Evolutionary conservation across 768 basidiomycete species (phyloP).

Genomic region (Mycena indigotica): DNA sequence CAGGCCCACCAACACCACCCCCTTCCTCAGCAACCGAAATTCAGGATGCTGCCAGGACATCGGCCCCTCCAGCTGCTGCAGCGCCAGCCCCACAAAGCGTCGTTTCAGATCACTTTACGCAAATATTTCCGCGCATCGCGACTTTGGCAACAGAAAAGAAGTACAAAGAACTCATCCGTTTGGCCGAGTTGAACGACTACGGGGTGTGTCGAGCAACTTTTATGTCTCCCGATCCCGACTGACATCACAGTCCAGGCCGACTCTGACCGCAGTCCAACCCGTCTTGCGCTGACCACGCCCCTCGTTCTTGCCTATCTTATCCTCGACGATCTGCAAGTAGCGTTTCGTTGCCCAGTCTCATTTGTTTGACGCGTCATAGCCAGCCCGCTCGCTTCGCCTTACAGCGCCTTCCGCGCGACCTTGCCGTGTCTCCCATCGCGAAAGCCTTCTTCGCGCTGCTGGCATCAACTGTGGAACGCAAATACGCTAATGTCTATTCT

Average conservation of each 20-base stretch:
- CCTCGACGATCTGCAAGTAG: conserved; percentile 58
- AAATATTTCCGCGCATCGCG: conserved; percentile 46
- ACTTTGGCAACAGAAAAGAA: conserved; percentile 48
- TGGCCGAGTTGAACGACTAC: conserved; percentile 57
- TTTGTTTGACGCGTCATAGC: conserved; percentile 36
- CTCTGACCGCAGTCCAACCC: conserved; percentile 42
- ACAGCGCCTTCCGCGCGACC: conserved; percentile 52
- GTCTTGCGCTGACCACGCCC: conserved; percentile 58
- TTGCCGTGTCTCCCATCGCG: conserved; percentile 47
- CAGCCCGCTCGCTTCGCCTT: conserved; percentile 62
- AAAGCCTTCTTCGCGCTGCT: conserved; percentile 50
- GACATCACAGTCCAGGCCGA: conserved; percentile 32
- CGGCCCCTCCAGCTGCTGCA: conserved; percentile 18
- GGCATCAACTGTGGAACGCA: conserved; percentile 53
- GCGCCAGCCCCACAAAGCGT: conserved; percentile 18
- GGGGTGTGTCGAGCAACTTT: conserved; percentile 40
- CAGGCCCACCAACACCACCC: conserved; percentile 67
- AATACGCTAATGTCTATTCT: conserved; percentile 57
- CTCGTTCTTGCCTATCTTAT: conserved; percentile 69
- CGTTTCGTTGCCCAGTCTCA: background rate
- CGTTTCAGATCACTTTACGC: conserved; percentile 44
- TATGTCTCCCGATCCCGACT: conserved; percentile 1
- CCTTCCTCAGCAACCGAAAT: conserved; percentile 59
- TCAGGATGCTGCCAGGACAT: conserved; percentile 49
- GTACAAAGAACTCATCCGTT: conserved; percentile 42